These are phyloP conservation scores for Musa balbisiana DNA, from an alignment of 202 grass and related monocot genomes.

Conservation along the genomic window DNA sequence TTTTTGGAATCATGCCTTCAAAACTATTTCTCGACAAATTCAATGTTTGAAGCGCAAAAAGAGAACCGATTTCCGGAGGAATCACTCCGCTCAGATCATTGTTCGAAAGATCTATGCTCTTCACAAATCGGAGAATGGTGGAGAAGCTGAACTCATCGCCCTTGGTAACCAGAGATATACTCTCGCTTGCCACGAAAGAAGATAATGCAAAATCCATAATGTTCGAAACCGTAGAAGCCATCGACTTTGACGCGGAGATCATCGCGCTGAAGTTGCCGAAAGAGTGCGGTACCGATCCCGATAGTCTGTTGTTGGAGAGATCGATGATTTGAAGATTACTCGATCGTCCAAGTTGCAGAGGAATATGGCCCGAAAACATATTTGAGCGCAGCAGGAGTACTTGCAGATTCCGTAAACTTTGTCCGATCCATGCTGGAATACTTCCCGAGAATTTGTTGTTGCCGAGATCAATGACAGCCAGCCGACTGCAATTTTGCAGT, in stretches of 20 bases:
- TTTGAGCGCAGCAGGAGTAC: slow-evolving; percentile 10
- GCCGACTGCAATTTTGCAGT: background rate
- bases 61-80: background rate
- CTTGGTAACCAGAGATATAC: background rate
- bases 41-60: background rate
- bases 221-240: too few relatives aligned
- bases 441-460: slow-evolving; percentile 7
- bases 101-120: slow-evolving; percentile 40
- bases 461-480: background rate
- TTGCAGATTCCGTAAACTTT: background rate
- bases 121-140: slow-evolving; percentile 7
- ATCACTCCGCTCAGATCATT: slow-evolving; percentile 35
- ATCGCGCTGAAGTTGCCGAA: slow-evolving; percentile 1
- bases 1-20: too few relatives aligned
- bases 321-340: slow-evolving; percentile 10
- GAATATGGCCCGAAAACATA: slow-evolving; percentile 4
- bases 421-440: slow-evolving; percentile 17
- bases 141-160: background rate
- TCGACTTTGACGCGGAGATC: background rate
- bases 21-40: too few relatives aligned
- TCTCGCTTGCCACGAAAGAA: background rate
- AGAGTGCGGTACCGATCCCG: background rate
- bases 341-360: background rate
- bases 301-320: slow-evolving; percentile 8
- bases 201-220: too few relatives aligned